Evolutionary conservation across 2,329 filamentous ascomycete genomes (phyloP), one percentile per base, ranked within the genome.

Genomic region (Aspergillus uvarum): DNA sequence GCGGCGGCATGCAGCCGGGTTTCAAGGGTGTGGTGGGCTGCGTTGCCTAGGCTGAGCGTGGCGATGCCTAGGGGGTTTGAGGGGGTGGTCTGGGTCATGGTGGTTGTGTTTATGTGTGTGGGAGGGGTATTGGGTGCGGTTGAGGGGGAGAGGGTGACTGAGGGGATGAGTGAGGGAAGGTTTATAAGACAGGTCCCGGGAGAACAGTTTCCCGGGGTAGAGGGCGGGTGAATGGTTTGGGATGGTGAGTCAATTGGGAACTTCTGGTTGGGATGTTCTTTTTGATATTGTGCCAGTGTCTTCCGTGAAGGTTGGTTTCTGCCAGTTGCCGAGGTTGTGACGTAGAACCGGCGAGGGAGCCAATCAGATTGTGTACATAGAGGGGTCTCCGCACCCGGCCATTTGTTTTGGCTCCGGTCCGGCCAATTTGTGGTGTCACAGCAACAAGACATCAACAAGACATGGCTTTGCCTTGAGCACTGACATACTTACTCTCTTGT

Each of bases 41-140:
- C 67, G 53, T 70, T 72, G 14, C 72, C 72, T 21, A 74, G 67
- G 19, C 72, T 74, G 16, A 75, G 59, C 0, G 71, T 74, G 24
- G 72, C 71, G n/a, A 72, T 73, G 3, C 72, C 72, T 47, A 72
- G 56, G 31, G 67, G 61, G 48, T 72, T 70, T 1, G 51, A 31
- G 3, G 48, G 31, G 21, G 68, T 62, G 22, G 67, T 66, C 65
- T 65, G 67, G 19, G 3, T 56, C 52, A 64, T 67, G 67, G 7
- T 67, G 67, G 7, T 29, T 3, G 26, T 26, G 26, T 10, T 29
- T 29, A 2, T 29, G 26, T 26, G 6, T 26, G 51, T 42, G 3
- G 48, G 26, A 24, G 68, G 60, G 26, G 67, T 66, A 64, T 65
- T 68, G 19, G 4, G 56, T 53, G 65, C 67, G 67, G 32, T 3